These are phyloP conservation scores for Aspergillus sergii DNA, from an alignment of 2,329 filamentous ascomycete genomes.

Conservation along the genomic window DNA sequence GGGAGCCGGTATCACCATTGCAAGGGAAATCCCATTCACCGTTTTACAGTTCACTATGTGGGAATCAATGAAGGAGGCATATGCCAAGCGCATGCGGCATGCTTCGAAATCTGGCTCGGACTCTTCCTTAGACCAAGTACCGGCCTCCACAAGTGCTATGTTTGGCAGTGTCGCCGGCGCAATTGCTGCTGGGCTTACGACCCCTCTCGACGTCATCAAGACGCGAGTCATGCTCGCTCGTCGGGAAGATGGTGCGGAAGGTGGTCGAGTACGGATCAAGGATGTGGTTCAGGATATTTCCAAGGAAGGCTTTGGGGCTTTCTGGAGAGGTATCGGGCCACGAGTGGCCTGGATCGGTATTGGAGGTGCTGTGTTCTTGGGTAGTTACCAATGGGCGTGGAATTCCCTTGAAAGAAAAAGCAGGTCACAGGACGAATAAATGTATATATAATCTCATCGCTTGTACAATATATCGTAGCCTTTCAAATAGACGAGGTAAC, in stretches of 20 bases:
- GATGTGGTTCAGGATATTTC: conserved; percentile 67
- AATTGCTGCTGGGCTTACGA: conserved; percentile 84
- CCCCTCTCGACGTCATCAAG: conserved; percentile 94
- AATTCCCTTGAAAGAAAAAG: conserved; percentile 65
- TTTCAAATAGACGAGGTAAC: neutral
- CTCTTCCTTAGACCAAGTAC: conserved; percentile 51
- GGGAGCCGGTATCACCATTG: conserved; percentile 88
- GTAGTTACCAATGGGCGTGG: conserved; percentile 86
- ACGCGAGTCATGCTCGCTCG: conserved; percentile 91
- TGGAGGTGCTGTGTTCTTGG: conserved; percentile 91
- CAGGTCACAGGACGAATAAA: conserved; percentile 15
- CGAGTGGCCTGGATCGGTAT: conserved; percentile 93
- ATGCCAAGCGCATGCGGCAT: conserved; percentile 37
- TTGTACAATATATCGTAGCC: neutral
- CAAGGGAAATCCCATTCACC: conserved; percentile 96
- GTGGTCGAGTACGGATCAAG: conserved; percentile 33
- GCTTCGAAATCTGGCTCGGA: conserved; percentile 5
- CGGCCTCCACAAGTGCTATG: conserved; percentile 76
- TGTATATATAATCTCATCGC: conserved; percentile 13
- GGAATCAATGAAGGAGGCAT: conserved; percentile 78
- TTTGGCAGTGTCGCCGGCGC: conserved; percentile 84
- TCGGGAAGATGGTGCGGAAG: conserved; percentile 60
- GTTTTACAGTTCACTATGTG: conserved; percentile 96
- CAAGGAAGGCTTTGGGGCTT: conserved; percentile 49
- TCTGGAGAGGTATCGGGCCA: conserved; percentile 66